Percentiles rank a stretch among this genome's conserved stretches.
phyloP scores from a whole-genome alignment of 495 filamentous ascomycete species.

The Tuber calosporum region DNA sequence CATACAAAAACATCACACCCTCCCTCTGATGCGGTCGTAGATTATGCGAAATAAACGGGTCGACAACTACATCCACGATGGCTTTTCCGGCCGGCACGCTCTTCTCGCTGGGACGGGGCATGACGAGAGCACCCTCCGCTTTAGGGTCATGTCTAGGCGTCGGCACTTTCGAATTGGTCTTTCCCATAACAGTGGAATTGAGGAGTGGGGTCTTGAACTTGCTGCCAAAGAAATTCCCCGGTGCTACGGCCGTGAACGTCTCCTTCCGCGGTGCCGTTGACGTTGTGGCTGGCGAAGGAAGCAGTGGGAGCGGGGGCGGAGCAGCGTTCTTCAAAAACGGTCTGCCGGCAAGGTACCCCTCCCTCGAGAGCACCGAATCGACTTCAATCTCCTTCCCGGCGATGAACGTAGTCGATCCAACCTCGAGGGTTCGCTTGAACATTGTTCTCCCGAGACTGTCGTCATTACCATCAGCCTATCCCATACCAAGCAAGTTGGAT shows the following conservation, averaged over 20 bases:
- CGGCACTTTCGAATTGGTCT: conserved; percentile 45
- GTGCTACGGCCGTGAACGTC: conserved; percentile 18
- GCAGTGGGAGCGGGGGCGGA: background rate
- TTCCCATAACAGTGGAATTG: conserved; percentile 49
- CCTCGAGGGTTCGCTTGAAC: conserved; percentile 52
- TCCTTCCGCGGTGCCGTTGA: background rate
- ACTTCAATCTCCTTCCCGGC: conserved; percentile 70
- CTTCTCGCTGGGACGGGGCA: conserved; percentile 49
- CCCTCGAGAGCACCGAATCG: conserved; percentile 57
- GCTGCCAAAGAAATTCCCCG: conserved; percentile 22
- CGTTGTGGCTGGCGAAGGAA: background rate
- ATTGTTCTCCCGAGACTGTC: conserved; percentile 48
- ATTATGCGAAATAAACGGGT: conserved; percentile 60
- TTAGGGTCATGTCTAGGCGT: conserved; percentile 62
- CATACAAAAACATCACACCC: conserved; percentile 71
- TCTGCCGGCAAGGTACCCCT: conserved; percentile 57
- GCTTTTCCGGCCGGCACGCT: conserved; percentile 49
- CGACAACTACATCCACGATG: conserved; percentile 73
- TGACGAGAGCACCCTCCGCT: conserved; percentile 58
- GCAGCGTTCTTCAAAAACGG: conserved; percentile 44
- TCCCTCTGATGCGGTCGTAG: conserved; percentile 70
- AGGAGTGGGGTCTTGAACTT: conserved; percentile 59
- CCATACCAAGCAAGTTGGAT: background rate
- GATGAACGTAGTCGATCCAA: conserved; percentile 58
- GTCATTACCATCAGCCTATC: background rate